phyloP scores from a whole-genome alignment of 805 yeast genomes.

The Ogataea paradorogensis region DNA sequence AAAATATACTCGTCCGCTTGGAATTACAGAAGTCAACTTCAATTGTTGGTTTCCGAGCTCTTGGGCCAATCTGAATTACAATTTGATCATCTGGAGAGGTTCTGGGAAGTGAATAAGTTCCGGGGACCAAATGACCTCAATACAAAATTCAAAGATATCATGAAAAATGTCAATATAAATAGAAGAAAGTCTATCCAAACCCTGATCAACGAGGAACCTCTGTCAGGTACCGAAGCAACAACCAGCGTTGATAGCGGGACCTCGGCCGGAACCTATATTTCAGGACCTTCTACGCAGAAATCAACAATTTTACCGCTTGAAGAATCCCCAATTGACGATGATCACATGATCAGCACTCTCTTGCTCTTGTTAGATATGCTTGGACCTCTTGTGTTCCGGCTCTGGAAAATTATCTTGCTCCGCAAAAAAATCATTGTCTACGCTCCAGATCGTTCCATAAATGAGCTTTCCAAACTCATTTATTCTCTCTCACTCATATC shows the following conservation, averaged over 20 bases:
- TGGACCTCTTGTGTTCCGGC: slow-evolving; percentile 64
- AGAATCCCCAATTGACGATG: slow-evolving; percentile 21
- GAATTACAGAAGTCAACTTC: slow-evolving; percentile 40
- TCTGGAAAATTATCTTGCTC: slow-evolving; percentile 62
- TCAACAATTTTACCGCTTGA: slow-evolving; percentile 5
- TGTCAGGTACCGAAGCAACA: slow-evolving; percentile 14
- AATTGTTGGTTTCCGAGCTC: slow-evolving; percentile 30
- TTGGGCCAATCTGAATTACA: slow-evolving; percentile 20
- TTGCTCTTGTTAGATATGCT: slow-evolving; percentile 44
- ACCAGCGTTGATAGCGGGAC: slow-evolving; percentile 14
- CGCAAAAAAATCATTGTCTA: slow-evolving; percentile 54
- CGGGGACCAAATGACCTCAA: slow-evolving; percentile 29
- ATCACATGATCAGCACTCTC: slow-evolving; percentile 47
- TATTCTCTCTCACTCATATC: slow-evolving; percentile 62
- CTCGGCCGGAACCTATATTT: slow-evolving; percentile 19
- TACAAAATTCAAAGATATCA: slow-evolving; percentile 23
- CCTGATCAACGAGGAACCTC: slow-evolving; percentile 17
- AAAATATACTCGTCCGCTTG: slow-evolving; percentile 41
- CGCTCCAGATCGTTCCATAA: slow-evolving; percentile 31
- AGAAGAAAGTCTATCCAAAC: slow-evolving; percentile 24
- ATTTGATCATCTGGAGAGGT: slow-evolving; percentile 23
- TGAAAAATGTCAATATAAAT: slow-evolving; percentile 20
- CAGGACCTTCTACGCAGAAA: slow-evolving; percentile 17
- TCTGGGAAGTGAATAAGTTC: slow-evolving; percentile 32
- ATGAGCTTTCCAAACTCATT: slow-evolving; percentile 45